Conservation (phyloP, 179 eudicot species). For the Actinidia arguta region DNA sequence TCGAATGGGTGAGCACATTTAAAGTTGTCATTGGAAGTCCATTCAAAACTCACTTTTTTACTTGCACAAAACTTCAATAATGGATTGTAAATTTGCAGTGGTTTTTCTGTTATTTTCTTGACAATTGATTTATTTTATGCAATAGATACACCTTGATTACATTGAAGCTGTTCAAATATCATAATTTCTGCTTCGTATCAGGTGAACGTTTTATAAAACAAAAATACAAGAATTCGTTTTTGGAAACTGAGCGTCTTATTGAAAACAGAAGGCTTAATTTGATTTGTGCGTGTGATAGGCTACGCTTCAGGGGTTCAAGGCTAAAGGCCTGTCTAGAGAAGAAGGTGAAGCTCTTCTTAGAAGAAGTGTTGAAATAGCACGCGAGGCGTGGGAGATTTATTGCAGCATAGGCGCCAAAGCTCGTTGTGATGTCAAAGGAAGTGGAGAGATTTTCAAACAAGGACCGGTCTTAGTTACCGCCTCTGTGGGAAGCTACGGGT, state of each 20-base stretch:
- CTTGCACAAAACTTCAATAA: too few species aligned
- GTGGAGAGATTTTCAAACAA: conserved; percentile 1
- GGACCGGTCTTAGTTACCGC: conserved; percentile 65
- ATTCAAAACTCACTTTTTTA: too few species aligned
- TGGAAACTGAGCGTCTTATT: too few species aligned
- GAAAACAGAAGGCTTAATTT: not conserved
- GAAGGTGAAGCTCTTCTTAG: conserved; percentile 58
- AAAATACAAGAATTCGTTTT: too few species aligned
- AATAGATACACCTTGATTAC: conserved; percentile 60
- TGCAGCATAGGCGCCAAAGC: conserved; percentile 41
- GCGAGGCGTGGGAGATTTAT: conserved; percentile 61
- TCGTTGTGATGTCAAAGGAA: conserved; percentile 35
- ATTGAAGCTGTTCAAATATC: conserved; percentile 68
- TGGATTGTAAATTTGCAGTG: too few species aligned
- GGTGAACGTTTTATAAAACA: conserved; percentile 31
- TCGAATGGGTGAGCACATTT: too few species aligned
- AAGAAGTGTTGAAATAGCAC: conserved; percentile 63
- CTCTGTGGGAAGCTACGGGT: conserved; percentile 78
- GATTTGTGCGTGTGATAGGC: conserved; percentile 39
- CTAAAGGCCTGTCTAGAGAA: conserved; percentile 55
- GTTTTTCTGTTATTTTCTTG: not conserved
- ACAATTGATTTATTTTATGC: too few species aligned
- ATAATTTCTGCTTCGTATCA: conserved; percentile 70
- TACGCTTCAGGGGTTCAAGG: conserved; percentile 72
- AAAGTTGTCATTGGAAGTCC: too few species aligned